Percentiles rank a stretch among this genome's conserved stretches.
Evolutionary conservation across 2,329 filamentous ascomycete genomes (phyloP).

Genomic region (Ploettnerulaceae sp.): DNA sequence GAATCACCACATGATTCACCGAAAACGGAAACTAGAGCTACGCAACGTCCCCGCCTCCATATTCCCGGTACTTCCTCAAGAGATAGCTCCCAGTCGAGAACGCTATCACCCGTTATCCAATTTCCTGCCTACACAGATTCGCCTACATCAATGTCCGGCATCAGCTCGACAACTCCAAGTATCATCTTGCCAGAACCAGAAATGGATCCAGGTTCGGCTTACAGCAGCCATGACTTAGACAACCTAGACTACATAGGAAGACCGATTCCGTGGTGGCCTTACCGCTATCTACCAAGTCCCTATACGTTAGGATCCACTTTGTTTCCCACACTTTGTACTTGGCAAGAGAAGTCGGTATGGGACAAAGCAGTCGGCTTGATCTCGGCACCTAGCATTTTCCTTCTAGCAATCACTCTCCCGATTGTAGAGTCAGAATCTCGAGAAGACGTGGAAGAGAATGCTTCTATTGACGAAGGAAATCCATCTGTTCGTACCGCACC

Average conservation of each 20-base stretch:
- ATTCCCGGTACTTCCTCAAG: conserved; percentile 29
- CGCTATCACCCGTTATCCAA: conserved; percentile 28
- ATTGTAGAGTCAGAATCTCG: conserved; percentile 72
- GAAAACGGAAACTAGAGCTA: conserved; percentile 13
- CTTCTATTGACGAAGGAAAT: conserved; percentile 14
- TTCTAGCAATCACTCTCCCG: conserved; percentile 84
- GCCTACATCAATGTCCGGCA: conserved; percentile 27
- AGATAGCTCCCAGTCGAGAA: conserved; percentile 27
- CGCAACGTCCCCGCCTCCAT: conserved; percentile 25
- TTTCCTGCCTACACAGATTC: conserved; percentile 34
- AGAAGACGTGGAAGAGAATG: conserved; percentile 37
- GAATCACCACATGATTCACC: conserved; percentile 18
- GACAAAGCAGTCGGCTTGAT: conserved; percentile 77
- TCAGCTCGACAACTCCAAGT: conserved; percentile 30
- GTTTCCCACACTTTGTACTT: conserved; percentile 82
- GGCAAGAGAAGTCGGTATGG: conserved; percentile 77
- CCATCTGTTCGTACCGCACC: conserved; percentile 5
- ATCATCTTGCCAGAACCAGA: conserved; percentile 29
- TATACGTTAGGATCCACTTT: conserved; percentile 66
- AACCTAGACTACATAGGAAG: conserved; percentile 22
- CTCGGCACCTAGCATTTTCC: conserved; percentile 83
- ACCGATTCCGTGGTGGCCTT: conserved; percentile 75
- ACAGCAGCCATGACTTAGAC: conserved; percentile 20
- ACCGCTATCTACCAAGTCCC: conserved; percentile 65
- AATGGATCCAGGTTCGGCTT: conserved; percentile 24